phyloP scores from a whole-genome alignment of 1,284 basidiomycete genomes.

The Clitocybe nebularis region DNA sequence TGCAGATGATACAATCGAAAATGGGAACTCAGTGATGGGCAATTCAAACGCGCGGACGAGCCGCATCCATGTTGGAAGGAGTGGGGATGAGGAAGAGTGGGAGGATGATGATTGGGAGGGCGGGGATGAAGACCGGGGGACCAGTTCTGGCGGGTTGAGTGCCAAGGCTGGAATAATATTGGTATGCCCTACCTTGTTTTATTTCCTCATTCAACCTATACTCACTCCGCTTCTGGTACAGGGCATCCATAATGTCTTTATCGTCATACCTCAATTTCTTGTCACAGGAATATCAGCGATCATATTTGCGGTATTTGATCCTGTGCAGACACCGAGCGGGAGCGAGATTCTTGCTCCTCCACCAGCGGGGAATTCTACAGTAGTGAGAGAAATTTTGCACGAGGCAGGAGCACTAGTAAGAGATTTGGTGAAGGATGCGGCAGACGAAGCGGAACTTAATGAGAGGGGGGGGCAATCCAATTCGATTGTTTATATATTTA shows the following conservation, averaged over 20 bases:
- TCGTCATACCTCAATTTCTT: constrained; percentile 76
- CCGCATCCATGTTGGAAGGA: constrained; percentile 14
- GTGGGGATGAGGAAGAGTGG: constrained; percentile 12
- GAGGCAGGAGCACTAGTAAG: not conserved
- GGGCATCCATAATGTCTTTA: constrained; percentile 91
- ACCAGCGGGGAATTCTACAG: constrained; percentile 5
- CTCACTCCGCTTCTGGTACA: no score
- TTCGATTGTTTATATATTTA: constrained; percentile 75
- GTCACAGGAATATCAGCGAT: constrained; percentile 65
- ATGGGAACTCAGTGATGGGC: constrained; percentile 31
- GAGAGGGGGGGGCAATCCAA: constrained; percentile 38
- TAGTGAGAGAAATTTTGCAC: constrained; percentile 5
- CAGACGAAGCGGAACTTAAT: constrained; percentile 16
- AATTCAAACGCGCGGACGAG: constrained; percentile 28
- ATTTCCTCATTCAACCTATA: no score
- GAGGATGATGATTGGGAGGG: constrained; percentile 7
- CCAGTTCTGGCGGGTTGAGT: constrained; percentile 41
- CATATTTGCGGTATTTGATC: constrained; percentile 65
- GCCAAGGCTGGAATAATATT: constrained; percentile 89
- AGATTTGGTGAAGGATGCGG: constrained; percentile 5
- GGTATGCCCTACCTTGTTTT: constrained; percentile 49
- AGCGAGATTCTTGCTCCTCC: constrained; percentile 4
- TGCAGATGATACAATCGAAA: constrained; percentile 16
- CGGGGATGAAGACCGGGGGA: constrained; percentile 6
- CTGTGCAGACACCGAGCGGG: constrained; percentile 24